Conservation (phyloP, 2,329 filamentous ascomycete species). For the Mycogone perniciosa region DNA sequence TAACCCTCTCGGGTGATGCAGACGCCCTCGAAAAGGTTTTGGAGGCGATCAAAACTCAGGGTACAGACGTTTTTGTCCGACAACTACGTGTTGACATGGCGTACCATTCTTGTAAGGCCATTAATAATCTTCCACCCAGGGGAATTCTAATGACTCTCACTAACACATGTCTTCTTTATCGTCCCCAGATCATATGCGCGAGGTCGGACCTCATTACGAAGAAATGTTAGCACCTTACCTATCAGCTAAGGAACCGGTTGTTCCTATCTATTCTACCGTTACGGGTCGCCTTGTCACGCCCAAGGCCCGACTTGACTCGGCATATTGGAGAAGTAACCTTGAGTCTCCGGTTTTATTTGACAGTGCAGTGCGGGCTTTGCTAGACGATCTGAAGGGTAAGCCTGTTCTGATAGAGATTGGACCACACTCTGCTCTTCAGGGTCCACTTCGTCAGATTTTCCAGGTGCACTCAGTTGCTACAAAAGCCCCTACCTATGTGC, state of each 20-base stretch:
- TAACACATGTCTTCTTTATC: no score
- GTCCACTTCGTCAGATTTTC: conserved; percentile 21
- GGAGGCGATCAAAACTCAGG: conserved; percentile 27
- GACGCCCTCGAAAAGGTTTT: conserved; percentile 19
- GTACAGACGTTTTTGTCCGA: conserved; percentile 17
- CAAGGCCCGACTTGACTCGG: background rate
- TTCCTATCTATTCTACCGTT: background rate
- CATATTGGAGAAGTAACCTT: conserved; percentile 1
- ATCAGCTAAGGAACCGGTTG: background rate
- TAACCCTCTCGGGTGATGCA: conserved; percentile 30
- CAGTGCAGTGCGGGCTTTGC: background rate
- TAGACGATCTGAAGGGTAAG: background rate
- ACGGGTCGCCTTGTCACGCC: background rate
- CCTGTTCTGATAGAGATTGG: conserved; percentile 22
- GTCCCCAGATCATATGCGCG: conserved; percentile 2
- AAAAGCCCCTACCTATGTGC: background rate
- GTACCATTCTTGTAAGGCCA: conserved; percentile 2
- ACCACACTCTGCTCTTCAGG: conserved; percentile 21
- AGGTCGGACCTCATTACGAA: conserved; percentile 5
- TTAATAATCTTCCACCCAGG: background rate
- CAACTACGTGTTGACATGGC: background rate
- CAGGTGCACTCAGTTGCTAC: background rate
- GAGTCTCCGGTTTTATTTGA: background rate
- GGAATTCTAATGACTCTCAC: background rate
- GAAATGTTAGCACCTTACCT: conserved; percentile 3